Percentiles rank a stretch among this genome's conserved stretches.
These are phyloP conservation scores for Sphaerulina musiva DNA, from an alignment of 2,329 filamentous ascomycete species.

Conservation along the genomic window DNA sequence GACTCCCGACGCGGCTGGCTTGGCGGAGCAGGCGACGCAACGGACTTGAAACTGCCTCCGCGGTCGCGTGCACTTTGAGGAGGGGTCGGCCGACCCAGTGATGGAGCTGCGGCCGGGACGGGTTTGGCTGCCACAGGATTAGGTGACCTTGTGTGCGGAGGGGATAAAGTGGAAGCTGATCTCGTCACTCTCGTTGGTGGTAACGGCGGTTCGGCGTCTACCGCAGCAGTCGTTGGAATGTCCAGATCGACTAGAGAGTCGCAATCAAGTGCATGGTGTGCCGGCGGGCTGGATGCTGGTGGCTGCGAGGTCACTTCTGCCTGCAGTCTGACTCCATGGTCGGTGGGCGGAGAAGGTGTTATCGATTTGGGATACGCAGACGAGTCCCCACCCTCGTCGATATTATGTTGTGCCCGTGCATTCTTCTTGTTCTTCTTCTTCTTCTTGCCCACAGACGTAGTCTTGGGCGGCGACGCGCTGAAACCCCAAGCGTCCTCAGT, in stretches of 20 bases:
- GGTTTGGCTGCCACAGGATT: conserved; percentile 4
- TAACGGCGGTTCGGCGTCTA: conserved; percentile 12
- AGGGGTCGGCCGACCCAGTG: conserved; percentile 7
- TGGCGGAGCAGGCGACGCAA: not conserved
- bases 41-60: conserved; percentile 7
- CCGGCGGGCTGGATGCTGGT: conserved; percentile 6
- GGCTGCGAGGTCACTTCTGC: conserved; percentile 7
- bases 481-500: conserved; percentile 15
- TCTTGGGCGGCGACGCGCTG: conserved; percentile 12
- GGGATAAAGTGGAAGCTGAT: conserved; percentile 14
- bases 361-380: conserved; percentile 25
- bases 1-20: conserved; percentile 21
- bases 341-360: conserved; percentile 25
- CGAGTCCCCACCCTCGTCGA: conserved; percentile 19
- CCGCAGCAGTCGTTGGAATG: conserved; percentile 15
- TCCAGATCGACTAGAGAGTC: conserved; percentile 15
- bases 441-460: conserved; percentile 16
- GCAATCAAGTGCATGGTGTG: not conserved
- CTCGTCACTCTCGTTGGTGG: conserved; percentile 1
- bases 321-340: conserved; percentile 18
- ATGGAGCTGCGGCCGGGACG: not conserved
- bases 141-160: conserved; percentile 15
- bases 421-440: conserved; percentile 29
- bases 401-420: conserved; percentile 19
- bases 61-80: conserved; percentile 8